Evolutionary conservation across 1,139 yeast genomes (phyloP), one percentile per base, ranked within the genome.

Genomic region (Kodamaea ohmeri): DNA sequence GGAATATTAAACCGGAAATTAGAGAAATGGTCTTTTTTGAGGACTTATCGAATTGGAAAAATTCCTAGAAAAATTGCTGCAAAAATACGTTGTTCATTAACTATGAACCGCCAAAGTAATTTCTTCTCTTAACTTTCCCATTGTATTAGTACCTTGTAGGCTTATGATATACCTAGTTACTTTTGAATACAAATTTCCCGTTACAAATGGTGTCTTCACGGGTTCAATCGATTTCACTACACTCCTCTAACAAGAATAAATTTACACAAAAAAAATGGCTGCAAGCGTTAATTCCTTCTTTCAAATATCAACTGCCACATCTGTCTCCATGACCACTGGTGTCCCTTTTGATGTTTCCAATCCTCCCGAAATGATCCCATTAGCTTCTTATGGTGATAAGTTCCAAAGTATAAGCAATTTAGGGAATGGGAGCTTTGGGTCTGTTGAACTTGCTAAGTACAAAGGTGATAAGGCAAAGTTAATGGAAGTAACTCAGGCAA

Each of bases 401-500:
- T 85, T 80, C 54, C 73, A 68, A 40, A 48, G 67, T 4, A 64
- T 83, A 8, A 67, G 74, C 35, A 68, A 65, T 36, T 62, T 86
- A 42, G 95, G 95, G 0, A 75, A 73, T 43, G 95, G 95, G 1
- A 80, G 90, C 37, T 86, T 86, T 67, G 95, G 95, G 0, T 65
- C 75, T 2, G 95, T 86, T 1, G 64, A 73, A 6, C 63, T 83
- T 46, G 92, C 88, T 3, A 78, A 79, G 52, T 65, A 39, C 37
- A 42, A 50, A 19, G 41, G 39, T 8, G 38, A 33, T 33, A 35
- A 34, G n/a, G 31, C 35, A 6, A 38, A 40, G 7, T 43, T 53
- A 8, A 35, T 45, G 17, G 36, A 28, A 4, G 41, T 34, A 7
- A 19, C 25, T 15, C 35, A 36, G 8, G 40, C 42, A 16, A 57